phyloP scores from a whole-genome alignment of 768 basidiomycete genomes.

The Multifurca ochricompacta region DNA sequence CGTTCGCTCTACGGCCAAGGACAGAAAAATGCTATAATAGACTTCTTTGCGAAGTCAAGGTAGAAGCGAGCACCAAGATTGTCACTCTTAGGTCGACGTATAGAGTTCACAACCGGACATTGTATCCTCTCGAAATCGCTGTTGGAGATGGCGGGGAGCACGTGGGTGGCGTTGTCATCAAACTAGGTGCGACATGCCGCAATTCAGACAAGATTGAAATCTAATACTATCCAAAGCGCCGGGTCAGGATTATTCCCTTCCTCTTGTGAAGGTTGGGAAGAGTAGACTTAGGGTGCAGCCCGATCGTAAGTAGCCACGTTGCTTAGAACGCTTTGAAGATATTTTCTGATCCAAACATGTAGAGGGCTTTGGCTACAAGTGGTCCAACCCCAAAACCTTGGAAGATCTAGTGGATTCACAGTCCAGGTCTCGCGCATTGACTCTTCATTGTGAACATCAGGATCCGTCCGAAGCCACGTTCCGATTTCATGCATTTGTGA shows the following conservation, averaged over 20 bases:
- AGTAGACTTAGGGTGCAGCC: conserved; percentile 82
- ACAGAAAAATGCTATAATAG: conserved; percentile 68
- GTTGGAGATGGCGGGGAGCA: conserved; percentile 81
- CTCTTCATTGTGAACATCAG: conserved; percentile 78
- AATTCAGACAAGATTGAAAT: background rate
- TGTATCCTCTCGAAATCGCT: conserved; percentile 89
- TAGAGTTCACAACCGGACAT: conserved; percentile 81
- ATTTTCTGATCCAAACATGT: background rate
- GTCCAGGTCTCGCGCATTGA: conserved; percentile 38
- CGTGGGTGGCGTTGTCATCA: conserved; percentile 75
- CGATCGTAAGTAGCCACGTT: conserved; percentile 57
- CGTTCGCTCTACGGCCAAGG: conserved; percentile 78
- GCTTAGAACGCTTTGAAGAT: background rate
- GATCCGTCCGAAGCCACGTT: conserved; percentile 82
- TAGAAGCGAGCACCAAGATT: conserved; percentile 88
- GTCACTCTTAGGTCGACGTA: conserved; percentile 92
- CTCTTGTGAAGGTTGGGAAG: conserved; percentile 81
- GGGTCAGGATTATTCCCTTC: conserved; percentile 80
- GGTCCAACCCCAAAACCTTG: conserved; percentile 84
- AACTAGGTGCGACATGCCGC: conserved; percentile 31
- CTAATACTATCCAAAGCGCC: conserved; percentile 42
- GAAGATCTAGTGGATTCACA: conserved; percentile 72
- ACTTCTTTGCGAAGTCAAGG: conserved; percentile 80
- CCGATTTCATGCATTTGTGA: conserved; percentile 87
- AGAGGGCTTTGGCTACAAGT: conserved; percentile 97